Conservation (phyloP, 768 basidiomycete species). For the Rhodotorula kratochvilovae region DNA sequence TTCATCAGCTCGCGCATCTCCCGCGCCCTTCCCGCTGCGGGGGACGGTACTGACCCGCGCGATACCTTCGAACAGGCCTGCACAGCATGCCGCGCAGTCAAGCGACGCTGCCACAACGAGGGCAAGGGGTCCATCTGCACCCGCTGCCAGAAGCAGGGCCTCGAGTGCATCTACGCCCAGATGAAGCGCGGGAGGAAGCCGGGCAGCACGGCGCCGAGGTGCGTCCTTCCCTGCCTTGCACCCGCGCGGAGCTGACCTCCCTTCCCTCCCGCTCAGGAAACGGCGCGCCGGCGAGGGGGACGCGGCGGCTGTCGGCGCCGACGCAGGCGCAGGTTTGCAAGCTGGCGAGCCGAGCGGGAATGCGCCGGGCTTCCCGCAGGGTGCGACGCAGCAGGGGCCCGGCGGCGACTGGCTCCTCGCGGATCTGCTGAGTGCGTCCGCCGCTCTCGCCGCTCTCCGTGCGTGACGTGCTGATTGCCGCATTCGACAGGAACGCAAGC, state of each 20-base stretch:
- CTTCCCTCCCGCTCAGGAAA: neutral
- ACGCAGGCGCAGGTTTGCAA: too few relatives aligned
- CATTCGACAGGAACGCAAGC: too few relatives aligned
- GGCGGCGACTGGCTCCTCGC: neutral
- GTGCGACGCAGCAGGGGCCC: too few relatives aligned
- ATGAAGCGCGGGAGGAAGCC: constrained; percentile 18
- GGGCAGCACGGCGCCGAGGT: neutral
- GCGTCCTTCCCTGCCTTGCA: neutral
- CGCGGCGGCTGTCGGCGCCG: neutral
- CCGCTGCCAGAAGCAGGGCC: neutral
- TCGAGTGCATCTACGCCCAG: constrained; percentile 8
- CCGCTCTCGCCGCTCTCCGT: neutral
- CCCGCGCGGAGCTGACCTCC: too few relatives aligned
- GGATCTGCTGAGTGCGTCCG: neutral
- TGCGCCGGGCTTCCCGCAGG: too few relatives aligned
- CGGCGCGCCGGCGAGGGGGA: neutral
- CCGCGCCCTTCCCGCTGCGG: neutral
- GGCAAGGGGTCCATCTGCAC: neutral
- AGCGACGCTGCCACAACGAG: constrained; percentile 10
- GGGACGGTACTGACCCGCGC: neutral
- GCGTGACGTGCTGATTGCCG: too few relatives aligned
- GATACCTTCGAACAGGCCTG: neutral
- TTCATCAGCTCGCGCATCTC: neutral
- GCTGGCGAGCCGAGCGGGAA: too few relatives aligned
- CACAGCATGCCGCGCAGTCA: constrained; percentile 5